Base-by-base conservation (phyloP, 441 rosid genomes). In the Omphalea diandra region DNA sequence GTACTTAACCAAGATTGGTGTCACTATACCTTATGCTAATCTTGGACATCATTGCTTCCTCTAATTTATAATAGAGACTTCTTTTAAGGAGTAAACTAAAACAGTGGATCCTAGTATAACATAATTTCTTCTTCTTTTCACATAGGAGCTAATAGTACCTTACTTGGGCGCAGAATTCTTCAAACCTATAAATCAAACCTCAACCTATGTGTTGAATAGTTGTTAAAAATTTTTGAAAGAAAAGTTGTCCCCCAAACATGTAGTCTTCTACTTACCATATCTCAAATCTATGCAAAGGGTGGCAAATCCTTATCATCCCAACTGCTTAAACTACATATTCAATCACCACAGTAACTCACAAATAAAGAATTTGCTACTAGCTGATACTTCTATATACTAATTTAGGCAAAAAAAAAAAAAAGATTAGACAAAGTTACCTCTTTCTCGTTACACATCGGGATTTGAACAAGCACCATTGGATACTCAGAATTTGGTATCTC, bases 401-500 rank as follows among this genome's bases (percentile, higher is more conserved):
- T 38, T 31, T 31, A 52, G 43, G 14, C 35, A 35, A 54, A 58
- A 43, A 24, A 18, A 24, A 36, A 36, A 11, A 20, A 18, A 26
- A 43, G 20, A 41, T 26, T 43, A 50, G 9, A 36, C 65, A 55
- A 32, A 18, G 40, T 36, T 82, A 94, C 97, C 97, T 94, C 98
- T 70, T 77, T 90, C 75, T 94, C 98, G 62, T 94, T 94, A 61
- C 94, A 91, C 98, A 93, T 93, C 33, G 97, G 98, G 43, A 93
- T 93, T 79, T 94, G 97, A 77, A 94, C 98, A 74, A 94, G 97
- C 83, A 91, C 97, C 97, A 85, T 88, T 32, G 98, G 98, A 68
- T 84, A 88, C 68, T 72, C 81, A 59, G 33, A 83, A 24, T 81
- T 76, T 7, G 84, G 76, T 61, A 86, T 86, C 71, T 87, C 91